Evolutionary conservation across 306 rosid genomes (phyloP).

Genomic region (Ammopiptanthus mongolicus): DNA sequence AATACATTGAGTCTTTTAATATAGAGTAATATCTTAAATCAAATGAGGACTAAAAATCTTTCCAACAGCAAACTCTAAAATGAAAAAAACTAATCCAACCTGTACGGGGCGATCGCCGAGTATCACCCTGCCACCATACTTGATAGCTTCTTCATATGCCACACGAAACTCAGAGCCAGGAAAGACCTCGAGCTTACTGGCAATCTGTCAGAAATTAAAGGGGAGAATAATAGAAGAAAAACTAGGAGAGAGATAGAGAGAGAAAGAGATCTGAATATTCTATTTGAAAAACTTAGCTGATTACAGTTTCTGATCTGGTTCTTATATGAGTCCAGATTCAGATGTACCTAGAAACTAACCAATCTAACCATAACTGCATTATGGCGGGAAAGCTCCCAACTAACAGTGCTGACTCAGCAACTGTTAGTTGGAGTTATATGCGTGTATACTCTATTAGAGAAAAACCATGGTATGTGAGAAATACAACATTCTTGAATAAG

Average conservation of each 20-base stretch:
- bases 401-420: too few relatives aligned
- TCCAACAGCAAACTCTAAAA: not conserved
- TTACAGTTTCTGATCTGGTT: too few relatives aligned
- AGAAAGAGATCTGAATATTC: too few relatives aligned
- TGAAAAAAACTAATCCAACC: constrained; percentile 41
- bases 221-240: too few relatives aligned
- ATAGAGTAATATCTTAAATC: not conserved
- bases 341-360: too few relatives aligned
- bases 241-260: too few relatives aligned
- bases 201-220: constrained; percentile 51
- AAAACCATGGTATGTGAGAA: not conserved
- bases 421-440: too few relatives aligned
- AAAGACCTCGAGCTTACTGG: constrained; percentile 76
- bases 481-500: constrained; percentile 9
- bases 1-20: not conserved
- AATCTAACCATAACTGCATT: too few relatives aligned
- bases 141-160: constrained; percentile 91
- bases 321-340: too few relatives aligned
- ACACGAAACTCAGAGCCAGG: constrained; percentile 96
- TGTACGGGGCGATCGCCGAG: constrained; percentile 98
- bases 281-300: too few relatives aligned
- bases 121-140: constrained; percentile 87
- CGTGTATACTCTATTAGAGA: too few relatives aligned
- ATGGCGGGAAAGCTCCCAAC: too few relatives aligned
- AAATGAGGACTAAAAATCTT: not conserved